phyloP scores from a whole-genome alignment of 1,139 yeast genomes.

The Yamadazyma sp. region DNA sequence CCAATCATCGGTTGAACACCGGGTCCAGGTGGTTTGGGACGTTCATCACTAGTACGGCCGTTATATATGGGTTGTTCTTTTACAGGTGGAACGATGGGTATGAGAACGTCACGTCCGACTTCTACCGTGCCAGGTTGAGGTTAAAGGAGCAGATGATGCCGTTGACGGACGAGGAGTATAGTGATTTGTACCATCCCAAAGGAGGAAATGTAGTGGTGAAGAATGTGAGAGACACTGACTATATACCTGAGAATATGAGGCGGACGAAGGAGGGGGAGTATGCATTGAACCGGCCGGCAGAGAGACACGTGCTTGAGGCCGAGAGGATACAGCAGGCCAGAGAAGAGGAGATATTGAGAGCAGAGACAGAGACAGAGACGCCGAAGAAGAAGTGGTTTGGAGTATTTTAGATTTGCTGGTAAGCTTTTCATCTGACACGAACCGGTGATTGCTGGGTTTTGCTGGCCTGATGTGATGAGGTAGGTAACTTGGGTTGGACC shows the following conservation, averaged over 20 bases:
- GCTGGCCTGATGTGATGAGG: no score
- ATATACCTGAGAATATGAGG: conserved; percentile 40
- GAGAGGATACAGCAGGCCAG: conserved; percentile 67
- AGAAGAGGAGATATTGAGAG: conserved; percentile 65
- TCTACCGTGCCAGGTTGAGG: conserved; percentile 60
- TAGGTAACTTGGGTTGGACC: no score
- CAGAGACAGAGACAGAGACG: conserved; percentile 18
- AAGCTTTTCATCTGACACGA: no score
- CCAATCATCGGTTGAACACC: conserved; percentile 52
- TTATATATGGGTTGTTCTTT: conserved; percentile 65
- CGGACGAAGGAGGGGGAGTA: conserved; percentile 44
- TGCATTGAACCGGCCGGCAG: conserved; percentile 69
- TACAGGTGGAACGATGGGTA: conserved; percentile 84
- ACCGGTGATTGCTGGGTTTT: no score
- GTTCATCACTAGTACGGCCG: conserved; percentile 44
- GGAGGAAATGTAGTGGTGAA: conserved; percentile 33
- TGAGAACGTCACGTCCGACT: conserved; percentile 70
- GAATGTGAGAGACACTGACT: conserved; percentile 44
- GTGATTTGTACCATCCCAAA: conserved; percentile 56
- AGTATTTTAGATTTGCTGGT: not conserved
- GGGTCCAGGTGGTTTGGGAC: conserved; percentile 57
- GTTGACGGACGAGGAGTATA: conserved; percentile 57
- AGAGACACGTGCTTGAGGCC: conserved; percentile 74
- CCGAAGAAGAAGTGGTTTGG: conserved; percentile 32
- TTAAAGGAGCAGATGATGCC: conserved; percentile 55